Evolutionary conservation across 345 rosid species (phyloP).

Genomic region (Populus ilicifolia): DNA sequence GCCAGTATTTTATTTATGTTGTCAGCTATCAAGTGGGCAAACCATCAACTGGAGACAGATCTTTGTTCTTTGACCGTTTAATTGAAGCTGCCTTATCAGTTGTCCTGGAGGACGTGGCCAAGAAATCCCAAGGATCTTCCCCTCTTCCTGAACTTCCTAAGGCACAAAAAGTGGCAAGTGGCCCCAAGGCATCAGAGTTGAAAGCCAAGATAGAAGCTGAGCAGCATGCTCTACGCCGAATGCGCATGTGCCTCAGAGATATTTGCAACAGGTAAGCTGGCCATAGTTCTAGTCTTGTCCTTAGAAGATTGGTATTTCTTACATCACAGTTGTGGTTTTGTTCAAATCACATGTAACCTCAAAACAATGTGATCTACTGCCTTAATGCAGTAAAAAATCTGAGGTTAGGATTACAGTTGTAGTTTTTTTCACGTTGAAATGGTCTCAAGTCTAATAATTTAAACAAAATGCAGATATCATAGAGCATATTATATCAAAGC

Average conservation of each 20-base stretch:
- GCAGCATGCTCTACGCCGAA: conserved; percentile 96
- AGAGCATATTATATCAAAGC: not conserved
- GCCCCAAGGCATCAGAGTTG: conserved; percentile 89
- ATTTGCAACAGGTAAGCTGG: conserved; percentile 80
- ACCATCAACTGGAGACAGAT: conserved; percentile 78
- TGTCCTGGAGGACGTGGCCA: conserved; percentile 45
- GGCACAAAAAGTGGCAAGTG: conserved; percentile 70
- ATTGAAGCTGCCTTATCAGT: conserved; percentile 92
- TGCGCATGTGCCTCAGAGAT: conserved; percentile 98
- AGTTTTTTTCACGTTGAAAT: not conserved
- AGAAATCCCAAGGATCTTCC: conserved; percentile 40
- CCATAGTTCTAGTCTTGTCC: not conserved
- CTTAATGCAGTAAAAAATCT: not conserved
- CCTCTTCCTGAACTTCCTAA: conserved; percentile 76
- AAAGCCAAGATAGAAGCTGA: conserved; percentile 95
- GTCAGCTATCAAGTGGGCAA: conserved; percentile 74
- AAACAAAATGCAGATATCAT: not conserved
- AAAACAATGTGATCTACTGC: not conserved
- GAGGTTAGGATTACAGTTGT: not conserved
- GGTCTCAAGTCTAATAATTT: not conserved
- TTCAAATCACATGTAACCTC: not conserved
- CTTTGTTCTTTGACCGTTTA: conserved; percentile 65
- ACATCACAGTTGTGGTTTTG: not conserved
- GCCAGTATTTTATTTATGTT: conserved; percentile 23
- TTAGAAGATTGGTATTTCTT: not conserved